Base-by-base conservation (phyloP, 805 yeast species). In the Monosporozyma solicola region DNA sequence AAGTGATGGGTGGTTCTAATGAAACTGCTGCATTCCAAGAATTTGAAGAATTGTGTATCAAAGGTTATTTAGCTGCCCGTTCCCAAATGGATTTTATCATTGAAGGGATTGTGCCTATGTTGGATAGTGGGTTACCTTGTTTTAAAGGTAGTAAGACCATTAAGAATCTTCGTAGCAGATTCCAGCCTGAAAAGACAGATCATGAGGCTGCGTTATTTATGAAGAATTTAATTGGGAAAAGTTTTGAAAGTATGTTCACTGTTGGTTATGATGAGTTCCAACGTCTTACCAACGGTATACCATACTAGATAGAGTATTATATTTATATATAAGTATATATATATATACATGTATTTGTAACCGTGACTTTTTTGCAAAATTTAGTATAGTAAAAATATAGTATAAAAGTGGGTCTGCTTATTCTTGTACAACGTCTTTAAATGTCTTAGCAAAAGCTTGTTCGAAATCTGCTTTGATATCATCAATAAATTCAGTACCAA, bases 181-280 rank as follows among this genome's bases (percentile, higher is more conserved):
- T 94, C 73, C 96, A 80, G 37, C 87, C 95, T 24, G 74, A 78
- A 27, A 90, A 85, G 69, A 72, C 80, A 32, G 97, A 92, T 51
- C 83, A 80, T 53, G 97, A 92, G 48, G 97, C 97, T 7, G 89
- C 95, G 9, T 63, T 74, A 37, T 80, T 76, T 59, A 85, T 94
- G 82, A 78, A 87, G 57, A 78, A 82, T 1, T 77, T 94, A 71
- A 84, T 94, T 57, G 77, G 75, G 58, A 86, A 84, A 72, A 83
- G 95, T 54, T 85, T 82, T 69, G 98, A 92, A 69, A 86, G 95
- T 70, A 72, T 82, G 62, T 89, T 85, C 64, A 94, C 99, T 37
- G 87, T 84, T 65, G 98, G 97, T 22, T 94, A 94, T 69, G 99
- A 94, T 66, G 97, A 91, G 72, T 94, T 94, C 82, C 99, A 94